These are phyloP conservation scores for Ganoderma sp. DNA, from an alignment of 1,284 basidiomycete species.

Conservation along the genomic window DNA sequence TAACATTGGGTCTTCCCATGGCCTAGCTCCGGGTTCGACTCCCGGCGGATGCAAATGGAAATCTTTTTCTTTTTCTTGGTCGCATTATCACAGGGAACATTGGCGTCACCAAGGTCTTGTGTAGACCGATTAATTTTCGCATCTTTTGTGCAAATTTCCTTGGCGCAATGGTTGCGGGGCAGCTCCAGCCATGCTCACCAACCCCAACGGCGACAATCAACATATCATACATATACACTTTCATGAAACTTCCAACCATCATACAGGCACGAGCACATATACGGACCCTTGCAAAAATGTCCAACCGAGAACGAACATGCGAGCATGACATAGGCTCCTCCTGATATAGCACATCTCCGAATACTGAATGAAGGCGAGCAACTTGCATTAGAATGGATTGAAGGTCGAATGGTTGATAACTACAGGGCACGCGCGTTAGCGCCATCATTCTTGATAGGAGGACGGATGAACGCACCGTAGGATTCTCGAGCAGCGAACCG, in stretches of 20 bases:
- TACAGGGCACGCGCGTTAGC: not conserved
- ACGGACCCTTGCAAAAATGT: not conserved
- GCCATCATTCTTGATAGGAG: too few species aligned
- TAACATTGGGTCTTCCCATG: constrained; percentile 53
- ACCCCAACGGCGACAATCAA: not conserved
- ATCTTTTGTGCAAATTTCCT: not conserved
- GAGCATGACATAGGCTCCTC: constrained; percentile 1
- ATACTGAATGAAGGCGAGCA: not conserved
- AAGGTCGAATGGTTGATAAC: not conserved
- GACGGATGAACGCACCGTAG: not conserved
- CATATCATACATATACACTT: constrained; percentile 16
- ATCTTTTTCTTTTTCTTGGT: too few species aligned
- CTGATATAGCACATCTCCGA: not conserved
- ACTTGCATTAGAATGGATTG: not conserved
- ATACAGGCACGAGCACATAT: constrained; percentile 4
- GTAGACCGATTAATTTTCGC: too few species aligned
- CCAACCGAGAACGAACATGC: not conserved
- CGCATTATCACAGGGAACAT: too few species aligned
- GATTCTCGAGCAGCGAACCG: not conserved
- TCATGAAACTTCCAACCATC: constrained; percentile 13
- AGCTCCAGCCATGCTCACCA: not conserved
- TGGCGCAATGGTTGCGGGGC: not conserved
- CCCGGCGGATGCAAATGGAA: constrained; percentile 52
- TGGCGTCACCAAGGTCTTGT: too few species aligned
- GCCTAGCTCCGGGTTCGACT: constrained; percentile 65